Evolutionary conservation across 495 filamentous ascomycete genomes (phyloP).

Genomic region (Penicillium salamii): DNA sequence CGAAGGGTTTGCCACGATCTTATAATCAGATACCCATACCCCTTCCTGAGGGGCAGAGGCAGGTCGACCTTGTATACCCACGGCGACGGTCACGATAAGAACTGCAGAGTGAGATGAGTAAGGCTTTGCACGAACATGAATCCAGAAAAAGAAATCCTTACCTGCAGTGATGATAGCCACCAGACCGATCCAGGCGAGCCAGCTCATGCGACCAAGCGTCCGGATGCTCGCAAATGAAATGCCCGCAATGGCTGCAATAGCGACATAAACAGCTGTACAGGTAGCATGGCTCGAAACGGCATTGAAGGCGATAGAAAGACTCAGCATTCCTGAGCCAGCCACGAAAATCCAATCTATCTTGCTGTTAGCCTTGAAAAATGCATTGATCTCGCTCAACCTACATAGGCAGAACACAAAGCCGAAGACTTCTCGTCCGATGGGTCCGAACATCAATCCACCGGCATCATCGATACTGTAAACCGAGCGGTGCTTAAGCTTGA

Average conservation of each 20-base stretch:
- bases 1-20: constrained; percentile 23
- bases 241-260: constrained; percentile 31
- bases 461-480: constrained; percentile 69
- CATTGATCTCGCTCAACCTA: constrained; percentile 9
- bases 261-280: constrained; percentile 55
- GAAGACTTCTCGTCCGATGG: constrained; percentile 57
- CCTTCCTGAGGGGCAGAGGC: constrained; percentile 30
- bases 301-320: constrained; percentile 68
- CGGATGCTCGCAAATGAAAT: constrained; percentile 33
- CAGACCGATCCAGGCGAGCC: constrained; percentile 40
- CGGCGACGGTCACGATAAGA: constrained; percentile 66
- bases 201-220: constrained; percentile 37
- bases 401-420: constrained; percentile 51
- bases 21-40: constrained; percentile 31
- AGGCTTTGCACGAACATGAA: too few species aligned
- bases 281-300: constrained; percentile 58
- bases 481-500: constrained; percentile 64
- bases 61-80: constrained; percentile 50
- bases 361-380: too few species aligned
- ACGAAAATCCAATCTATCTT: constrained; percentile 46
- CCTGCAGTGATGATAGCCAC: constrained; percentile 34
- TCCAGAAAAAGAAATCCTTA: too few species aligned
- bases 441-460: constrained; percentile 60
- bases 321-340: constrained; percentile 52
- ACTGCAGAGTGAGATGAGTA: constrained; percentile 46